phyloP scores from a whole-genome alignment of 176 grass and related monocot genomes.

The Thinopyrum elongatum region DNA sequence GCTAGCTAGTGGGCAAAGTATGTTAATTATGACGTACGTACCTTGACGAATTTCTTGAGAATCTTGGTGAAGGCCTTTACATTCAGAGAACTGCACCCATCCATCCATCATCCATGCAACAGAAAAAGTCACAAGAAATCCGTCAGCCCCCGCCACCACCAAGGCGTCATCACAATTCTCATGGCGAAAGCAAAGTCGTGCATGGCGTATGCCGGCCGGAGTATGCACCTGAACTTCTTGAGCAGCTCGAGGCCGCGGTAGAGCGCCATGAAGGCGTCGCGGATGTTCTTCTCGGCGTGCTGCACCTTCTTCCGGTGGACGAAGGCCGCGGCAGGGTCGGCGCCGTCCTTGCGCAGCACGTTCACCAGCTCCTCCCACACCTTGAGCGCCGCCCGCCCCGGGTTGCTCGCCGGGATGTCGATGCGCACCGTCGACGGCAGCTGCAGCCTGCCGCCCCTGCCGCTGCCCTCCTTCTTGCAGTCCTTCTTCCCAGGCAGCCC shows the following conservation, averaged over 20 bases:
- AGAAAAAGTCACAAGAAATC: neutral
- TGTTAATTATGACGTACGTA: constrained; percentile 21
- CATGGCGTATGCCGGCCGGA: neutral
- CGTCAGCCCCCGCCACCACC: constrained; percentile 11
- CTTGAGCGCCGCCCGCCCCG: constrained; percentile 56
- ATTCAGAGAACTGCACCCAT: constrained; percentile 69
- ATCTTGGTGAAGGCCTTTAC: constrained; percentile 95
- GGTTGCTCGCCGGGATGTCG: constrained; percentile 83
- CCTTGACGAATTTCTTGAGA: constrained; percentile 95
- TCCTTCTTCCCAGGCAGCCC: constrained; percentile 38
- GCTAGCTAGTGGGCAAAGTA: neutral
- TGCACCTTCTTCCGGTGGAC: constrained; percentile 87
- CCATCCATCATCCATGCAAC: constrained; percentile 28
- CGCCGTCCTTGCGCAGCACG: constrained; percentile 73
- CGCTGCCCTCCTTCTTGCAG: constrained; percentile 49
- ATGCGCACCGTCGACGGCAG: constrained; percentile 56
- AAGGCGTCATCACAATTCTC: neutral
- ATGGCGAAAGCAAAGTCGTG: neutral
- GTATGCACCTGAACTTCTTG: constrained; percentile 74
- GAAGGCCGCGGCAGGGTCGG: constrained; percentile 50
- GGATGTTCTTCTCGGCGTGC: constrained; percentile 95
- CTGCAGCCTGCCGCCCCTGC: constrained; percentile 27
- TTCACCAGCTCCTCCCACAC: constrained; percentile 90
- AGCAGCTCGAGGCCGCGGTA: constrained; percentile 78
- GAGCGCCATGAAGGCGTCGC: constrained; percentile 75